A percentile compares a stretch with the other conserved stretches of the same genome.
Evolutionary conservation across 352 stramenopile genomes (phyloP).

Genomic region (Phytophthora constricta): DNA sequence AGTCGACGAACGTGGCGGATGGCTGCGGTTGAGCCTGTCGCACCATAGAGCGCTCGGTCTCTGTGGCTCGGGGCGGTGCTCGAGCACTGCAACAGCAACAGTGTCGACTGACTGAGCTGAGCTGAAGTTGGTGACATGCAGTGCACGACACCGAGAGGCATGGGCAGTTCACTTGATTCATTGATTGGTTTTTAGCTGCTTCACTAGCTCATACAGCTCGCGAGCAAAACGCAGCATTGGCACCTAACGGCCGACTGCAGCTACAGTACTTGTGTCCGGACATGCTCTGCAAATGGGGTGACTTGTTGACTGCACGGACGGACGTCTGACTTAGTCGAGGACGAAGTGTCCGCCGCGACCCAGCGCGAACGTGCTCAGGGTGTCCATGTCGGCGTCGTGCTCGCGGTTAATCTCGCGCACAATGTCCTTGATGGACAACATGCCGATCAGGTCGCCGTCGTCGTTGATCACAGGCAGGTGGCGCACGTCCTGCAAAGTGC

Average conservation of each 20-base stretch:
- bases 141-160: not conserved
- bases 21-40: not conserved
- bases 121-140: too few relatives aligned
- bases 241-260: too few relatives aligned
- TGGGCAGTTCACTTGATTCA: not conserved
- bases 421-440: constrained; percentile 96
- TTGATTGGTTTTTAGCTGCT: not conserved
- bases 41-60: constrained; percentile 19
- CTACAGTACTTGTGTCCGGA: too few relatives aligned
- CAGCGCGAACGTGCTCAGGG: constrained; percentile 78
- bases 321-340: constrained; percentile 55
- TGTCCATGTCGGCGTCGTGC: constrained; percentile 82
- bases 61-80: too few relatives aligned
- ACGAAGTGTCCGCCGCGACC: constrained; percentile 85
- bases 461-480: constrained; percentile 95
- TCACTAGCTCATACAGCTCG: constrained; percentile 1
- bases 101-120: too few relatives aligned
- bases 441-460: constrained; percentile 88
- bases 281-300: too few relatives aligned
- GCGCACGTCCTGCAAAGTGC: constrained; percentile 89
- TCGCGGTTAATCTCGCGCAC: constrained; percentile 88
- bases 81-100: too few relatives aligned
- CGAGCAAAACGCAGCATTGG: not conserved
- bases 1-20: not conserved
- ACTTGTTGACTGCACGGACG: too few relatives aligned